Conservation (phyloP, 2,329 filamentous ascomycete genomes). For the Xylariaceae sp. region DNA sequence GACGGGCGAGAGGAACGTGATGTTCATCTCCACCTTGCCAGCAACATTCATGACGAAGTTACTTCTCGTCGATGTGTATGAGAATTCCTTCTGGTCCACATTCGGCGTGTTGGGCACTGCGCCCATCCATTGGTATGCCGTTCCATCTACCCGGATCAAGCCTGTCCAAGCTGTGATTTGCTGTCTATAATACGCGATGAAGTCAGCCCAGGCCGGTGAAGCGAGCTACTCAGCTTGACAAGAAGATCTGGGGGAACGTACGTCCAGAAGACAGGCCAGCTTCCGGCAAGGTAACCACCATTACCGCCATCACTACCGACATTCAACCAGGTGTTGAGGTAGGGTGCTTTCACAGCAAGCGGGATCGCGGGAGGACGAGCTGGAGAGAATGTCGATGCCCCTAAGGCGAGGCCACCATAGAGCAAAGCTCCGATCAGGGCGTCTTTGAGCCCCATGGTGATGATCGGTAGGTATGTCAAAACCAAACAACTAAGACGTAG, state of each 20-base stretch:
- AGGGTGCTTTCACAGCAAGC: constrained; percentile 69
- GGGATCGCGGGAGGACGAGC: constrained; percentile 63
- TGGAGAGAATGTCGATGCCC: constrained; percentile 55
- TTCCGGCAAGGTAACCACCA: constrained; percentile 61
- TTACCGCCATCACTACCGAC: constrained; percentile 57
- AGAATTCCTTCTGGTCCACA: constrained; percentile 57
- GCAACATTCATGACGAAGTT: constrained; percentile 63
- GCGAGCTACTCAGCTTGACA: not conserved
- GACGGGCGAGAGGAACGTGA: constrained; percentile 67
- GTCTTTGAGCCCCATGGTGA: constrained; percentile 28
- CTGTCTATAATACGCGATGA: constrained; percentile 36
- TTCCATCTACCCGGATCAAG: constrained; percentile 62
- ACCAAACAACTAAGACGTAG: not conserved
- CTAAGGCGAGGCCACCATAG: constrained; percentile 26
- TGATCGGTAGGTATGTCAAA: not conserved
- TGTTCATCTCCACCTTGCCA: constrained; percentile 56
- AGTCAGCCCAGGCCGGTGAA: constrained; percentile 12
- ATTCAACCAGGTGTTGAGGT: constrained; percentile 65
- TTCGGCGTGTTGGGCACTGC: constrained; percentile 41
- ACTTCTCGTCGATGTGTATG: constrained; percentile 68
- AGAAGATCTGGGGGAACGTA: constrained; percentile 37
- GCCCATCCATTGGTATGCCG: constrained; percentile 64
- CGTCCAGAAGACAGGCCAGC: constrained; percentile 67
- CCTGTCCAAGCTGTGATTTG: constrained; percentile 61
- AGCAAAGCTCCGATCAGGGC: constrained; percentile 28